Conservation (phyloP, 768 basidiomycete species). For the Tricholoma sp. region DNA sequence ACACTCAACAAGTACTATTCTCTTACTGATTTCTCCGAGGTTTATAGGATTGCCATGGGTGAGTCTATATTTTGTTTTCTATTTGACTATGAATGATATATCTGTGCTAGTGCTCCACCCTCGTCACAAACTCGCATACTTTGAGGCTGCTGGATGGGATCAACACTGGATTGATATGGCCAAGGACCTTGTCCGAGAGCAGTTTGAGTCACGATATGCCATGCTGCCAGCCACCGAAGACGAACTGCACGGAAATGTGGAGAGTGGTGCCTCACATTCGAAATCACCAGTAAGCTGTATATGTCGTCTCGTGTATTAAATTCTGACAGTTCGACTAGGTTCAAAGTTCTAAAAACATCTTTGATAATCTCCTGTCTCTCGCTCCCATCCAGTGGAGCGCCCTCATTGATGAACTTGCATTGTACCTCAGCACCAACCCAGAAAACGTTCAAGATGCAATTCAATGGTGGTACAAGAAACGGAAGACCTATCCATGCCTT, state of each 20-base stretch:
- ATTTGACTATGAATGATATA: not conserved
- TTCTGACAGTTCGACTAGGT: not conserved
- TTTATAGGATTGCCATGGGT: slow-evolving; percentile 35
- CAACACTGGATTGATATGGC: not conserved
- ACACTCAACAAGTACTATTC: slow-evolving; percentile 29
- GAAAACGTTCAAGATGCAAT: no score
- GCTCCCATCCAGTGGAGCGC: not conserved
- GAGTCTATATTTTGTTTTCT: slow-evolving; percentile 16
- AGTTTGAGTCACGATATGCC: not conserved
- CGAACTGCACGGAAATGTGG: not conserved
- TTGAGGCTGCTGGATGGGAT: slow-evolving; percentile 9
- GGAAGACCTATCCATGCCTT: not conserved
- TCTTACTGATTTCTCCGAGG: slow-evolving; percentile 25
- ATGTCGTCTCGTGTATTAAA: not conserved
- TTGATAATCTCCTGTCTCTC: not conserved
- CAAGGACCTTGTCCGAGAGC: not conserved
- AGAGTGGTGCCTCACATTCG: not conserved
- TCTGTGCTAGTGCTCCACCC: slow-evolving; percentile 28
- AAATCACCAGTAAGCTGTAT: not conserved
- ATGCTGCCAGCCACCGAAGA: not conserved
- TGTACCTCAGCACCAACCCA: not conserved
- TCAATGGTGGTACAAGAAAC: not conserved
- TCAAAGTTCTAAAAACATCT: not conserved
- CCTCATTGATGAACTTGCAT: not conserved
- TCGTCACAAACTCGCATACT: slow-evolving; percentile 30